Percentiles rank a stretch among this genome's conserved stretches.
phyloP scores from a whole-genome alignment of 2,329 filamentous ascomycete species.

The Clonostachys chloroleuca region DNA sequence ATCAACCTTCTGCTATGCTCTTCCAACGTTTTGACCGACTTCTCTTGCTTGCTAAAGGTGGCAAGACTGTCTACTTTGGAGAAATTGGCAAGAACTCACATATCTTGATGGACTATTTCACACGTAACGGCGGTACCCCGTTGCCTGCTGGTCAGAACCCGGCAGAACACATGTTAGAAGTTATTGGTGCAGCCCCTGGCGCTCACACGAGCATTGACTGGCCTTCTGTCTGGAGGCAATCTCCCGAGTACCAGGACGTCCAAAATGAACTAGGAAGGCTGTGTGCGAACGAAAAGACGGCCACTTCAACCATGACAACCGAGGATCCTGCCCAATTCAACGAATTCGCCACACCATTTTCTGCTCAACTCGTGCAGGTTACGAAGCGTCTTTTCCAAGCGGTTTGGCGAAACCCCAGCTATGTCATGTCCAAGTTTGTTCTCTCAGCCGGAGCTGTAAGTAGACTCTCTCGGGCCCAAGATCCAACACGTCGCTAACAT shows the following conservation, averaged over 20 bases:
- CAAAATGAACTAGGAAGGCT: slow-evolving; percentile 36
- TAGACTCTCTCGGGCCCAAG: no score
- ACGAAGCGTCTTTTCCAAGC: slow-evolving; percentile 71
- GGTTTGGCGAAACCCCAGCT: slow-evolving; percentile 78
- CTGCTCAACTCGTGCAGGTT: slow-evolving; percentile 57
- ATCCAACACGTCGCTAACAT: slow-evolving; percentile 11
- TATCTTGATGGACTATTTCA: slow-evolving; percentile 55
- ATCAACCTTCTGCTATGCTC: slow-evolving; percentile 42
- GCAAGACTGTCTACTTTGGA: slow-evolving; percentile 62
- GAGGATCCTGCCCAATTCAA: slow-evolving; percentile 20
- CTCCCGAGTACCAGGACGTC: slow-evolving; percentile 43
- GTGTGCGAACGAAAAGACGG: not conserved
- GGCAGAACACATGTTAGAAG: slow-evolving; percentile 64
- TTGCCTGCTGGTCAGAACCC: slow-evolving; percentile 58
- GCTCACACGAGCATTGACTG: slow-evolving; percentile 53
- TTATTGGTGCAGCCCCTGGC: slow-evolving; percentile 51
- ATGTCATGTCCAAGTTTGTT: slow-evolving; percentile 71
- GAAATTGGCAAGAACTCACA: slow-evolving; percentile 52
- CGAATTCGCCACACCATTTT: slow-evolving; percentile 72
- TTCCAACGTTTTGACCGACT: slow-evolving; percentile 52
- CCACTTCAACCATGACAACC: not conserved
- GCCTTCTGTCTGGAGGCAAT: slow-evolving; percentile 50
- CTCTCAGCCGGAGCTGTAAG: slow-evolving; percentile 46
- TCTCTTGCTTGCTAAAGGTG: slow-evolving; percentile 55
- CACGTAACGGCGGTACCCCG: slow-evolving; percentile 50